Evolutionary conservation across 1,284 basidiomycete species (phyloP), one percentile per base, ranked within the genome.

Genomic region (Moesziomyces antarcticus): DNA sequence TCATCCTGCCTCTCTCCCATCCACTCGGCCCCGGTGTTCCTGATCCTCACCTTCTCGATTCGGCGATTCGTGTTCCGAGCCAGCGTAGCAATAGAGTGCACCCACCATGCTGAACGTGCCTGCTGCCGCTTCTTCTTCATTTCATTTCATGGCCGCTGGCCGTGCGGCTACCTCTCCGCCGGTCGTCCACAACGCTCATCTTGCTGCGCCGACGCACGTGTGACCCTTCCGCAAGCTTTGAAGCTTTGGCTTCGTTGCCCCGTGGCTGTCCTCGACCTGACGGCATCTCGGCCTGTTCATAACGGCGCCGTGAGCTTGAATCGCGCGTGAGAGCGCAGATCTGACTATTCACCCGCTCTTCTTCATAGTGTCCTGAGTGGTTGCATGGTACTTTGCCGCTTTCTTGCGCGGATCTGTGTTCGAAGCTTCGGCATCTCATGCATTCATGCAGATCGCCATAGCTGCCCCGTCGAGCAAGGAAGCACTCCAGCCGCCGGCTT

Each of bases 1-100:
- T 40, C 63, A 50, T 41, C 30, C 30, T 33, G 30, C 24, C 25
- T 40, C 33, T 40, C 33, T 46, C 11, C 43, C 16, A n/a, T 20
- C 18, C 14, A 16, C 33, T 37, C 11, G 18, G 24, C 27, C 14
- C 27, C 21, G 13, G 33, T 37, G 47, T n/a, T 27, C 35, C 41
- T 42, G 40, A 42, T 51, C 37, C 50, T 41, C 25, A 16, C 41
- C 18, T 41, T 37, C 22, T 22, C 44, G 20, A 14, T 27, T 20
- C 25, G 37, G 14, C 37, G 16, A 16, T n/a, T 33, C 30, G 10
- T 33, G 30, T 2, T 11, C 10, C 30, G 10, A 3, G 30, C 30
- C 13, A 13, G 10, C 10, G 30, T 33, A 33, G 30, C 11, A 33
- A 33, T 11, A 13, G 13, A 33, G 9, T 4, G 10, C 13, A 4